Evolutionary conservation across 1,284 basidiomycete species (phyloP).

Genomic region (Pseudozyma sp.): DNA sequence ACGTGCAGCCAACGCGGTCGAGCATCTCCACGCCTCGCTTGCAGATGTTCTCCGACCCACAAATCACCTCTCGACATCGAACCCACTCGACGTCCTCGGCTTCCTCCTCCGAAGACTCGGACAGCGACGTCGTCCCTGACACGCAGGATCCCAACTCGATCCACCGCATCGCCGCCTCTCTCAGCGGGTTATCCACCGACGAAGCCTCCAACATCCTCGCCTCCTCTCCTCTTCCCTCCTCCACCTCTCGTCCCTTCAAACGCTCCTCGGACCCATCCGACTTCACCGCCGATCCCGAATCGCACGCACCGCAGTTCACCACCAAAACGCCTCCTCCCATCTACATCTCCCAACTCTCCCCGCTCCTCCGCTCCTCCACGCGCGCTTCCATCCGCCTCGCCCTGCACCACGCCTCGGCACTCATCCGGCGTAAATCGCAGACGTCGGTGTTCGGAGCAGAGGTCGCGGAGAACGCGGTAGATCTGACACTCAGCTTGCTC

Average conservation of each 20-base stretch:
- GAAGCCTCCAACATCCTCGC: conserved; percentile 9
- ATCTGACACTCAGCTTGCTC: conserved; percentile 80
- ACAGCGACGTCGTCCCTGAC: conserved; percentile 8
- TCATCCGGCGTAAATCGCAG: conserved; percentile 54
- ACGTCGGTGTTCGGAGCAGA: conserved; percentile 15
- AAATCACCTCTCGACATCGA: neutral
- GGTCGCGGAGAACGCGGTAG: conserved; percentile 87
- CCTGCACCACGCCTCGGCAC: conserved; percentile 42
- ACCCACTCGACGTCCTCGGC: conserved; percentile 18
- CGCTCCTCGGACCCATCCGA: conserved; percentile 13
- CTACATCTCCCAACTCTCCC: conserved; percentile 68
- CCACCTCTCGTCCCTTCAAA: neutral
- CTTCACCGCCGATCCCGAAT: conserved; percentile 7
- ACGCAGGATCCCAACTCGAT: conserved; percentile 6
- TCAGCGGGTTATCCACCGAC: conserved; percentile 16
- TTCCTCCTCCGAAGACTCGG: conserved; percentile 14
- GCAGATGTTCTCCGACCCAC: conserved; percentile 16
- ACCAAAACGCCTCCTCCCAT: conserved; percentile 63
- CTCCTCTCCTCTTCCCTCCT: neutral
- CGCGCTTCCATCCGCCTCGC: conserved; percentile 32
- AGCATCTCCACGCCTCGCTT: neutral
- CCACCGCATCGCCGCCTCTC: conserved; percentile 36
- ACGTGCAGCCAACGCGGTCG: neutral
- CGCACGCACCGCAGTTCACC: conserved; percentile 39
- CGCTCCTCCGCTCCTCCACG: conserved; percentile 60